These are phyloP conservation scores for Candida krabiensis DNA, from an alignment of 805 yeast species.

Conservation along the genomic window DNA sequence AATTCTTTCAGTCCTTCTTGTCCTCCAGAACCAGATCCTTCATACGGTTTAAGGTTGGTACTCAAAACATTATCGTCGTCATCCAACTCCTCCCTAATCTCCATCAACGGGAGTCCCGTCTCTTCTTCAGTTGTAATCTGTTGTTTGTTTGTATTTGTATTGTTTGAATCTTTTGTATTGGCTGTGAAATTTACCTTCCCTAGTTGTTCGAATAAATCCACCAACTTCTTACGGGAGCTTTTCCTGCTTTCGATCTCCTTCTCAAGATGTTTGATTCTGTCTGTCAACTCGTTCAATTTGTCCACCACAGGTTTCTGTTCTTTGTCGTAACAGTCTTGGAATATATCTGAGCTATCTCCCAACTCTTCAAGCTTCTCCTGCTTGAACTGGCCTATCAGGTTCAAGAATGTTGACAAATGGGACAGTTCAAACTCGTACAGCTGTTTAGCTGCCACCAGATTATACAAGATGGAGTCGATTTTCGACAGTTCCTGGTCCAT, in stretches of 20 bases:
- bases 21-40: too few species aligned
- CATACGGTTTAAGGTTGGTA: conserved; percentile 41
- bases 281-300: conserved; percentile 12
- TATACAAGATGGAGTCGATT: conserved; percentile 27
- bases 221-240: conserved; percentile 27
- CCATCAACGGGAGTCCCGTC: conserved; percentile 68
- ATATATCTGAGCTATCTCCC: conserved; percentile 14
- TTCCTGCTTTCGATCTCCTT: conserved; percentile 40
- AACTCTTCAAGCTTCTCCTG: conserved; percentile 19
- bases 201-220: conserved; percentile 25
- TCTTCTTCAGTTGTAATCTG: conserved; percentile 23
- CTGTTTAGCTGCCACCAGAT: conserved; percentile 25
- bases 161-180: too few species aligned
- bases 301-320: conserved; percentile 18
- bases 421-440: conserved; percentile 27
- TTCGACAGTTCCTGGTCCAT: conserved; percentile 27
- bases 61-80: conserved; percentile 72
- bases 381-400: conserved; percentile 15
- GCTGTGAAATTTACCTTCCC: conserved; percentile 24
- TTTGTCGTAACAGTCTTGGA: conserved; percentile 18
- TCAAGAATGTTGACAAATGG: conserved; percentile 19
- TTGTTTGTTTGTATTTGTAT: conserved; percentile 1
- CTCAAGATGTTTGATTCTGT: conserved; percentile 18
- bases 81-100: conserved; percentile 80
- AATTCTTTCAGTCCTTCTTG: too few species aligned